Evolutionary conservation across 345 rosid species (phyloP), one percentile per base, ranked within the genome.

Genomic region (Mangifera indica): DNA sequence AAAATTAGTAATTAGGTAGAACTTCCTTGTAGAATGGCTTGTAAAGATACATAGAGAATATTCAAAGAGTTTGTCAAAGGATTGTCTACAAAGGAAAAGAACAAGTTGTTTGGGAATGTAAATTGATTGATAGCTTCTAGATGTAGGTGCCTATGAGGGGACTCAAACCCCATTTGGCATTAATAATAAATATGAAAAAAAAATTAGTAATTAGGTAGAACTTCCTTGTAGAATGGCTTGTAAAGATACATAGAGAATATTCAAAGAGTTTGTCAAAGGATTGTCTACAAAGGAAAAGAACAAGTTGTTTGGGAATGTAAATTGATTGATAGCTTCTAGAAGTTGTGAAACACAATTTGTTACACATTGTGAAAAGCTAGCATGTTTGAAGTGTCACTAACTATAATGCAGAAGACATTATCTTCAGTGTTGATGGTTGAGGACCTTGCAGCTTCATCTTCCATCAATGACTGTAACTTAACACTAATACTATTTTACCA

Each of bases 391-490:
- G 54, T 46, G 46, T 12, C 68, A 14, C 37, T 45, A 45, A 44
- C 37, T 0, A 10, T 29, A 24, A 49, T 26, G 25, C 60, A 21
- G 26, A 13, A 37, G 37, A 55, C 37, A 21, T 40, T 13, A 68
- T 15, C n/a, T 61, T 40, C 55, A 25, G 12, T 53, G 15, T 1
- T 45, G 58, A 57, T 18, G 18, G 25, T 18, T 10, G 58, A 42
- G 42, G 51, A 3, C 22, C 53, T 68, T 17, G 18, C 55, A 72
- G 48, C 64, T 40, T 63, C 60, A 61, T 69, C 64, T 52, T 66
- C 53, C 62, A 59, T 17, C 58, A 60, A 15, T 4, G 48, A 2
- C 53, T 20, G 70, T 42, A 29, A 3, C 32, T 29, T 29, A 9
- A 44, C 21, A n/a, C 60, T 59, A 63, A 45, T 44, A 7, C 3